Conservation (phyloP, 2,329 filamentous ascomycete species). For the Akanthomyces lecanii region DNA sequence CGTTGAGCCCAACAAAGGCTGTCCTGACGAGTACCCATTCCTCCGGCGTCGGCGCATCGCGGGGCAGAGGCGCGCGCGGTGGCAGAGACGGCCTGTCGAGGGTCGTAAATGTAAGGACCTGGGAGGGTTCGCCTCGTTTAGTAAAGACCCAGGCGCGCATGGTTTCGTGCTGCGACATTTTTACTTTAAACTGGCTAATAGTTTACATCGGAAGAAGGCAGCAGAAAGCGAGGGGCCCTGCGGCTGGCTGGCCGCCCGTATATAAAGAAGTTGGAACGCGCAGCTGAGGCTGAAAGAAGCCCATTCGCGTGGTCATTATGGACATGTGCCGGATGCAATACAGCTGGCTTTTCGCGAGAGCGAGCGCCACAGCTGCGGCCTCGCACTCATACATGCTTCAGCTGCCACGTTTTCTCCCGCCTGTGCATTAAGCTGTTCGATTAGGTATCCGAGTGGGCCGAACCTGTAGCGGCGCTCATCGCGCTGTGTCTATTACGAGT, state of each 20-base stretch:
- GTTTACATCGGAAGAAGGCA: not conserved
- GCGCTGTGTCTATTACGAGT: not conserved
- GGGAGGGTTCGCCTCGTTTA: constrained; percentile 25
- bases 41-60: constrained; percentile 25
- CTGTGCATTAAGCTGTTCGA: constrained; percentile 1
- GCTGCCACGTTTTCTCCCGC: not conserved
- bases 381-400: not conserved
- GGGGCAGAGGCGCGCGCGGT: constrained; percentile 26
- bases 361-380: not conserved
- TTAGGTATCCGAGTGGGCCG: constrained; percentile 5
- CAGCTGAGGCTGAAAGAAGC: constrained; percentile 8
- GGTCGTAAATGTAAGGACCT: constrained; percentile 26
- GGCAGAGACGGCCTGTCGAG: constrained; percentile 25
- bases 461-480: not conserved
- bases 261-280: not conserved
- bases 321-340: not conserved
- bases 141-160: constrained; percentile 29
- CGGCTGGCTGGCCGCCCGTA: not conserved
- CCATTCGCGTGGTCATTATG: not conserved
- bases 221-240: not conserved
- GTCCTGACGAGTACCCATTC: constrained; percentile 38
- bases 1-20: constrained; percentile 43
- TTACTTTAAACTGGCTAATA: not conserved
- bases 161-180: constrained; percentile 4
- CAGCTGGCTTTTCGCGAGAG: not conserved